Percentiles rank a stretch among this genome's conserved stretches.
These are phyloP conservation scores for Didymella pinodella DNA, from an alignment of 2,329 filamentous ascomycete species.

Conservation along the genomic window DNA sequence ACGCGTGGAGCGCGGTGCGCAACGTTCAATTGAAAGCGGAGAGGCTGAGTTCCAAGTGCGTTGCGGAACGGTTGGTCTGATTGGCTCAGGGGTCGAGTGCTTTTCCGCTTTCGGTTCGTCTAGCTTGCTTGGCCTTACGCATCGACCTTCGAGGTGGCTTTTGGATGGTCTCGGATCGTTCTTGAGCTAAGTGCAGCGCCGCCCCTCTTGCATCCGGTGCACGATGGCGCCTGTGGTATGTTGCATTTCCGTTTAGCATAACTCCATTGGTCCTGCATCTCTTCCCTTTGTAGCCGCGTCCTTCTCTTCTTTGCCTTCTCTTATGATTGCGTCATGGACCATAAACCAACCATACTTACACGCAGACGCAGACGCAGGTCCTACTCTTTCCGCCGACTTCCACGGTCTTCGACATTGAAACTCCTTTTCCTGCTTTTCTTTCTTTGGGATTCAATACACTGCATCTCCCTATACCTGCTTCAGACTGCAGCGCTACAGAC, in stretches of 20 bases:
- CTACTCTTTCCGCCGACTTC: constrained; percentile 30
- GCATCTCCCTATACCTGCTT: constrained; percentile 27
- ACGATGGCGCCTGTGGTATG: constrained; percentile 3
- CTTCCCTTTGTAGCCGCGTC: constrained; percentile 8
- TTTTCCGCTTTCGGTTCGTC: constrained; percentile 10
- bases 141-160: constrained; percentile 5
- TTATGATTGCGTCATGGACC: constrained; percentile 10
- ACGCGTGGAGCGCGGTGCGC: constrained; percentile 12
- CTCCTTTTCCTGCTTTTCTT: constrained; percentile 31
- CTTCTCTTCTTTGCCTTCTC: background rate
- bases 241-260: constrained; percentile 7
- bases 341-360: constrained; percentile 21
- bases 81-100: constrained; percentile 15
- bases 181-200: constrained; percentile 7
- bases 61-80: background rate
- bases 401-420: constrained; percentile 29
- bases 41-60: constrained; percentile 3
- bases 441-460: constrained; percentile 33
- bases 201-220: constrained; percentile 1
- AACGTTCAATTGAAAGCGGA: constrained; percentile 10
- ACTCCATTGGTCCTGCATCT: background rate
- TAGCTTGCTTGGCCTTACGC: constrained; percentile 11
- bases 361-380: constrained; percentile 22
- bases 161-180: constrained; percentile 10
- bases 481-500: constrained; percentile 26